These are phyloP conservation scores for Chlorokybus atmophyticus DNA, from an alignment of 139 green algal species.

Conservation along the genomic window DNA sequence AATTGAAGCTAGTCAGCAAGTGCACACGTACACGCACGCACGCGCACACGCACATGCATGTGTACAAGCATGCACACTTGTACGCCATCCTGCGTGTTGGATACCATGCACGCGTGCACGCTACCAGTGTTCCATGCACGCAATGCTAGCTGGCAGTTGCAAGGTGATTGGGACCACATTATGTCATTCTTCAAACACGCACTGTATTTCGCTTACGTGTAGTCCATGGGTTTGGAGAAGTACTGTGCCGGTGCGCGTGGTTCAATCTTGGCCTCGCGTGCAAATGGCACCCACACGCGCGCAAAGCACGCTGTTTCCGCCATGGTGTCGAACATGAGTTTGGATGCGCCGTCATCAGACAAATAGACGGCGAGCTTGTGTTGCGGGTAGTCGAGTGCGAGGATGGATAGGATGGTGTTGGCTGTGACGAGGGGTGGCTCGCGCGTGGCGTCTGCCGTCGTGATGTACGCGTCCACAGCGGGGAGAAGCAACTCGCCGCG, in stretches of 20 bases:
- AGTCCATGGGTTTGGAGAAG: slow-evolving; percentile 22
- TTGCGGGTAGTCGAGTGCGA: slow-evolving; percentile 21
- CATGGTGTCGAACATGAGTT: slow-evolving; percentile 24
- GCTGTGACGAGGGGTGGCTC: slow-evolving; percentile 18
- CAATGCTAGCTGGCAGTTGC: neutral
- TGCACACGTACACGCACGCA: neutral
- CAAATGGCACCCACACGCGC: slow-evolving; percentile 23
- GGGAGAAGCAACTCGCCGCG: slow-evolving; percentile 10
- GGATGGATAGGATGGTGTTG: slow-evolving; percentile 20
- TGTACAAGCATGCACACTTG: neutral
- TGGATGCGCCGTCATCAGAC: slow-evolving; percentile 22
- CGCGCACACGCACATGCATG: neutral
- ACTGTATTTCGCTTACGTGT: slow-evolving; percentile 18
- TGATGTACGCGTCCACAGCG: slow-evolving; percentile 22
- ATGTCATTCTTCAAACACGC: slow-evolving; percentile 12
- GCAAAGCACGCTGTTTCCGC: slow-evolving; percentile 22
- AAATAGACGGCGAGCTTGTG: slow-evolving; percentile 24
- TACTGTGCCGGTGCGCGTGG: slow-evolving; percentile 22
- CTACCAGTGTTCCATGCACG: neutral
- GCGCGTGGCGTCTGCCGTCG: slow-evolving; percentile 19
- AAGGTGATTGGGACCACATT: neutral
- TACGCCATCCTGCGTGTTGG: neutral
- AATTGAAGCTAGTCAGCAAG: neutral
- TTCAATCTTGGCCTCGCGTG: slow-evolving; percentile 19
- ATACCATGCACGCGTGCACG: neutral